Evolutionary conservation across 306 rosid genomes (phyloP), one percentile per base, ranked within the genome.

Genomic region (Aeschynomene evenia): DNA sequence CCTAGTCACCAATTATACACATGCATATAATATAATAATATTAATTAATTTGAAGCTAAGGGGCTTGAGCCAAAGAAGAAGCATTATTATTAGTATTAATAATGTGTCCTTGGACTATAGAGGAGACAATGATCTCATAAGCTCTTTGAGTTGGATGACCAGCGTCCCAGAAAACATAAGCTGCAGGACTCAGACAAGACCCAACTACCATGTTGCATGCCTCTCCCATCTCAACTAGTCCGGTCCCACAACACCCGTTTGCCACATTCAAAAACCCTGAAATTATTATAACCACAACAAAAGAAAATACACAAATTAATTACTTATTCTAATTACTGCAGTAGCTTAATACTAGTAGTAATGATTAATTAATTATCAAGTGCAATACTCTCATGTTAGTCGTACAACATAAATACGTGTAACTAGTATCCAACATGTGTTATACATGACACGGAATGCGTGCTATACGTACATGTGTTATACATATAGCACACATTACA

Each of bases 81-180:
- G 36, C 20, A 39, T 40, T 12, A 13, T 10, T 20, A 37, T n/a
- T 18, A 39, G 21, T 12, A 13, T 10, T 20, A 37, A 8, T 18
- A 0, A 42, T 54, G 52, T 23, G 34, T 13, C 4, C 51, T 10
- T 62, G 43, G 11, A 85, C 4, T 7, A 79, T 0, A 29, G 19
- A 5, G 33, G 59, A 46, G 1, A 70, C 57, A 18, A 76, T 3
- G 18, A 51, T 14, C 56, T 43, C 22, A 50, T 85, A 82, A 18
- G 83, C 72, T 56, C 37, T 77, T 46, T 85, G 54, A 0, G 81
- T 28, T 13, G 89, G 89, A 77, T 82, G 89, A 0, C 55, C 81
- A 42, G 33, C 7, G 36, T 85, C 89, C 83, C 85, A 85, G 19
- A 85, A 85, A 34, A 82, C 67, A 4, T 61, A 67, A 0, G 10